Evolutionary conservation across 2,329 filamentous ascomycete genomes (phyloP).

Genomic region (Teratosphaeria viscida): DNA sequence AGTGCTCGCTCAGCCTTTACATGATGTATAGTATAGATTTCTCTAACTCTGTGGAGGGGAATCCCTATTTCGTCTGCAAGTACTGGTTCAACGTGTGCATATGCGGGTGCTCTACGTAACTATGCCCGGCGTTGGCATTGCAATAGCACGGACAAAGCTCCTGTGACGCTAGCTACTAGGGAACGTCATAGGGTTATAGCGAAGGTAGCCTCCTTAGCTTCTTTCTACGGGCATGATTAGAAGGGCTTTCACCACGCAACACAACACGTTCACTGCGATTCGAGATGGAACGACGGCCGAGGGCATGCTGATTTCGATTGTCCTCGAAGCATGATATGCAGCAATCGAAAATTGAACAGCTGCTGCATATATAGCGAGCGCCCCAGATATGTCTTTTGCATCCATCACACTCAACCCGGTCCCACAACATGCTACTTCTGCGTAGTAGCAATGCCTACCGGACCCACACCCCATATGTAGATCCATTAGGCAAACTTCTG

Average conservation of each 20-base stretch:
- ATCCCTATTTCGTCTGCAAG: background rate
- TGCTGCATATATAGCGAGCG: background rate
- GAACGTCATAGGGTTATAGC: background rate
- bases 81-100: background rate
- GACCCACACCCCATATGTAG: background rate
- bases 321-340: background rate
- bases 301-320: background rate
- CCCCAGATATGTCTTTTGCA: background rate
- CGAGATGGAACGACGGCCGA: background rate
- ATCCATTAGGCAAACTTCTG: background rate
- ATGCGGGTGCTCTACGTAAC: background rate
- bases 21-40: background rate
- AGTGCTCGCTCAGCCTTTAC: background rate
- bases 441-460: background rate
- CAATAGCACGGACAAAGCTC: background rate
- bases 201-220: background rate
- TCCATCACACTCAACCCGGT: background rate
- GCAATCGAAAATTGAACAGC: background rate
- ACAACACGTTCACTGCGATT: background rate
- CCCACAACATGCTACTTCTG: background rate
- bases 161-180: background rate
- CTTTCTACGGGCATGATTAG: background rate
- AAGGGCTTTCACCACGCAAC: background rate
- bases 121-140: background rate
- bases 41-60: background rate